Evolutionary conservation across 1,139 yeast genomes (phyloP).

Genomic region (Wickerhamomyces sp.): DNA sequence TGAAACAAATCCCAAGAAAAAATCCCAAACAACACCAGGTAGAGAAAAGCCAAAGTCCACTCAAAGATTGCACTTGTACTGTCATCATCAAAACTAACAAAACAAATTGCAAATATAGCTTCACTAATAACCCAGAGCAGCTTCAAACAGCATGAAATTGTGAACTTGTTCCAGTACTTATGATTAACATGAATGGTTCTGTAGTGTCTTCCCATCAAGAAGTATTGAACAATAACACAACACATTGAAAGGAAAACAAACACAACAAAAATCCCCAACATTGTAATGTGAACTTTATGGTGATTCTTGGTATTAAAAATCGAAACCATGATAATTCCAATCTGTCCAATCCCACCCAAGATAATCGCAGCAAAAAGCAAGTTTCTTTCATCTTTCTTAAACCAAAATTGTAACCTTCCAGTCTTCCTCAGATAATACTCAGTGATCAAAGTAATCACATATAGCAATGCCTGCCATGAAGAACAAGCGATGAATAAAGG

Average conservation of each 20-base stretch:
- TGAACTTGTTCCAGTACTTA: conserved; percentile 35
- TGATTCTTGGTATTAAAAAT: conserved; percentile 64
- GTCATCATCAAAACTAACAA: conserved; percentile 45
- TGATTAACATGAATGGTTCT: conserved; percentile 23
- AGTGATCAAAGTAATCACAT: conserved; percentile 47
- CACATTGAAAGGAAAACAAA: conserved; percentile 61
- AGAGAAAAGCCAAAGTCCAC: conserved; percentile 82
- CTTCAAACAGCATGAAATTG: conserved; percentile 51
- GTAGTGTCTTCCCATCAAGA: conserved; percentile 55
- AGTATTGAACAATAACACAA: conserved; percentile 56
- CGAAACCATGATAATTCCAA: conserved; percentile 71
- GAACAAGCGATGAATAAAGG: conserved; percentile 81
- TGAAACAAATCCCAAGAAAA: conserved; percentile 71
- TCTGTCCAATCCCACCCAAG: conserved; percentile 57
- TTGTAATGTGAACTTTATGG: conserved; percentile 57
- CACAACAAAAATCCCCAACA: conserved; percentile 73
- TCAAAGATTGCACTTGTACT: conserved; percentile 60
- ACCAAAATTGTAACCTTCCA: conserved; percentile 32
- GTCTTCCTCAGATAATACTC: conserved; percentile 25
- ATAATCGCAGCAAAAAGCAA: conserved; percentile 29
- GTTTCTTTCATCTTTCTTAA: conserved; percentile 31
- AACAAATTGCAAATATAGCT: conserved; percentile 62
- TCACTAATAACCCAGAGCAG: conserved; percentile 66
- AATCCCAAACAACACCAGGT: conserved; percentile 62
- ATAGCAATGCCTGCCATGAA: conserved; percentile 74